Evolutionary conservation across 2,329 filamentous ascomycete genomes (phyloP).

Genomic region (Fusarium pininemorale): DNA sequence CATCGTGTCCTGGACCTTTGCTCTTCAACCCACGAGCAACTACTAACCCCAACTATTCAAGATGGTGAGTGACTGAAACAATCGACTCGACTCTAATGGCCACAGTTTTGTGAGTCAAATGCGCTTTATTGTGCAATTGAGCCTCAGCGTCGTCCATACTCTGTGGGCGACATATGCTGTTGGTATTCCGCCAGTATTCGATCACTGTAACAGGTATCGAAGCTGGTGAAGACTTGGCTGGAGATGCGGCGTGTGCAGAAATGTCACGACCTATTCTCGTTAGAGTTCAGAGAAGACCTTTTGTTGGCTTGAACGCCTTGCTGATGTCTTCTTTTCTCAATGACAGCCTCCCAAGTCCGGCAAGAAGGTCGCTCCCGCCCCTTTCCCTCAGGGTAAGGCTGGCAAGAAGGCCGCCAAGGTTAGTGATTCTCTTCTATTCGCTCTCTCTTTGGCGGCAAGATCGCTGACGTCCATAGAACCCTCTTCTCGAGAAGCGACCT

Average conservation of each 20-base stretch:
- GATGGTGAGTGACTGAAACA: slow-evolving; percentile 52
- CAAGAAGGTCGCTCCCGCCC: slow-evolving; percentile 98
- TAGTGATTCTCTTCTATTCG: slow-evolving; percentile 51
- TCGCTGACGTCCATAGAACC: slow-evolving; percentile 72
- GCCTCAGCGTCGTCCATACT: slow-evolving; percentile 42
- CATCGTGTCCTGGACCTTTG: slow-evolving; percentile 47
- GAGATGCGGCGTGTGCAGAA: slow-evolving; percentile 65
- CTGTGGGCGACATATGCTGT: slow-evolving; percentile 38
- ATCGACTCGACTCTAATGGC: slow-evolving; percentile 50
- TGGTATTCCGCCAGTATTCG: slow-evolving; percentile 48
- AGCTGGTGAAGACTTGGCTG: slow-evolving; percentile 72
- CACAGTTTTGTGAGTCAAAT: slow-evolving; percentile 50
- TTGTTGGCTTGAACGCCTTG: slow-evolving; percentile 78
- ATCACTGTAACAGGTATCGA: slow-evolving; percentile 37
- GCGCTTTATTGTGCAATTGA: slow-evolving; percentile 47
- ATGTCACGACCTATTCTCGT: slow-evolving; percentile 72
- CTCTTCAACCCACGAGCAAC: slow-evolving; percentile 49
- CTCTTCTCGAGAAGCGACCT: slow-evolving; percentile 97
- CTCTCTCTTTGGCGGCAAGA: background rate
- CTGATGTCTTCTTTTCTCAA: slow-evolving; percentile 99
- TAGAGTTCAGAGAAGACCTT: slow-evolving; percentile 93
- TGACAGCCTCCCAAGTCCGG: slow-evolving; percentile 99
- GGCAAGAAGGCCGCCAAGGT: slow-evolving; percentile 98
- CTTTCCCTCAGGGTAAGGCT: slow-evolving; percentile 95
- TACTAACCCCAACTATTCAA: slow-evolving; percentile 51